Conservation (phyloP, 768 basidiomycete genomes). For the Pisolithus sp. region DNA sequence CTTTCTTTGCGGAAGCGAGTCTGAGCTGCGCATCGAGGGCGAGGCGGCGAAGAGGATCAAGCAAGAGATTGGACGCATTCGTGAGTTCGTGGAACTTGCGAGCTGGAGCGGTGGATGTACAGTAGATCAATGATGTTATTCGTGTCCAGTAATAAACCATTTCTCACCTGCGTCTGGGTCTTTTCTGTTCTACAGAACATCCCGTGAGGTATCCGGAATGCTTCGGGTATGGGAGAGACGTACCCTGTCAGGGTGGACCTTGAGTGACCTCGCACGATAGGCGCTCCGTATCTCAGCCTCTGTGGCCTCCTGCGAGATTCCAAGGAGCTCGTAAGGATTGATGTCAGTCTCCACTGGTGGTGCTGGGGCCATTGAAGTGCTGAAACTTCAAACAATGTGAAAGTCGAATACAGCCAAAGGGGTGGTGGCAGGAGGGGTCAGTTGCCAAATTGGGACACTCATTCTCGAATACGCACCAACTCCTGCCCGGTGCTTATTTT, state of each 20-base stretch:
- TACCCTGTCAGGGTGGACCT: slow-evolving; percentile 85
- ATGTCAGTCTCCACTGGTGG: slow-evolving; percentile 45
- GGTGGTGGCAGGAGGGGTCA: neutral
- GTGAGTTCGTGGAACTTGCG: slow-evolving; percentile 82
- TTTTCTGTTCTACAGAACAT: slow-evolving; percentile 54
- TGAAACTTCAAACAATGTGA: neutral
- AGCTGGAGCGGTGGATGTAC: slow-evolving; percentile 31
- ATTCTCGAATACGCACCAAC: neutral
- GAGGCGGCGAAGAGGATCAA: slow-evolving; percentile 72
- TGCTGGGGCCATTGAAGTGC: slow-evolving; percentile 18
- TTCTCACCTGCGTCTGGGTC: slow-evolving; percentile 67
- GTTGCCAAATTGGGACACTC: slow-evolving; percentile 8
- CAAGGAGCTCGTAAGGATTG: slow-evolving; percentile 71
- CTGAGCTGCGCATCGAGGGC: slow-evolving; percentile 79
- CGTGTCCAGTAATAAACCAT: too few species aligned
- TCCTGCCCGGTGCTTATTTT: neutral
- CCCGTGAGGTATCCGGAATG: slow-evolving; percentile 5
- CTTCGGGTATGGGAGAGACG: slow-evolving; percentile 20
- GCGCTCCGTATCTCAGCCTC: slow-evolving; percentile 77
- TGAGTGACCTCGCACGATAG: slow-evolving; percentile 72
- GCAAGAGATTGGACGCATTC: slow-evolving; percentile 71
- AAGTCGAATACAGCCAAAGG: neutral
- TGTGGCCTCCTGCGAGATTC: slow-evolving; percentile 54
- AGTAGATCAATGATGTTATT: neutral
- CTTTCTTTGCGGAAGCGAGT: slow-evolving; percentile 57